Evolutionary conservation across 306 rosid genomes (phyloP).

Genomic region (Prinsepia uniflora): DNA sequence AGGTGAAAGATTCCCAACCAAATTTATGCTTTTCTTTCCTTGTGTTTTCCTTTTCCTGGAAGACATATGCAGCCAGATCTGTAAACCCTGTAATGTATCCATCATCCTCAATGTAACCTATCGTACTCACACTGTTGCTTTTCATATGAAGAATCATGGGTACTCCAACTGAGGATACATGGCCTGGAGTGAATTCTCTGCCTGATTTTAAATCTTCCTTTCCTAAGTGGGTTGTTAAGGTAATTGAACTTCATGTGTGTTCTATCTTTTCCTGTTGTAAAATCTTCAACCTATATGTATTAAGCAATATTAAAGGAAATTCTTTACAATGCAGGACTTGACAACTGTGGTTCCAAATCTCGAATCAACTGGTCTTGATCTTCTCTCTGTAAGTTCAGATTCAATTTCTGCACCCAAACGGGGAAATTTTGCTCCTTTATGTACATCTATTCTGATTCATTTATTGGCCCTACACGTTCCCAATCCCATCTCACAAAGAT

Average conservation of each 20-base stretch:
- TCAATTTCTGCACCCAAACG: background rate
- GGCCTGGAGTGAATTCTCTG: conserved; percentile 97
- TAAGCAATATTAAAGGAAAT: conserved; percentile 6
- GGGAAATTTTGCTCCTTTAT: background rate
- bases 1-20: conserved; percentile 45
- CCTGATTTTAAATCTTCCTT: conserved; percentile 95
- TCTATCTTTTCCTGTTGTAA: background rate
- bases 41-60: background rate
- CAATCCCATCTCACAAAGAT: background rate
- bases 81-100: background rate
- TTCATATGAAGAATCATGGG: conserved; percentile 75
- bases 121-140: conserved; percentile 17
- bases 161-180: conserved; percentile 86
- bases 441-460: background rate
- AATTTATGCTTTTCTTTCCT: background rate
- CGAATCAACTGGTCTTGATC: conserved; percentile 75
- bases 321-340: conserved; percentile 55
- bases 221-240: conserved; percentile 91
- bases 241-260: conserved; percentile 24
- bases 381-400: conserved; percentile 75
- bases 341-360: conserved; percentile 81
- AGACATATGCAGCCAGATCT: conserved; percentile 4
- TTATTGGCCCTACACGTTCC: background rate
- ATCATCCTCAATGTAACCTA: conserved; percentile 3
- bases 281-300: background rate